These are phyloP conservation scores for Hericium coralloides DNA, from an alignment of 768 basidiomycete species.

Conservation along the genomic window DNA sequence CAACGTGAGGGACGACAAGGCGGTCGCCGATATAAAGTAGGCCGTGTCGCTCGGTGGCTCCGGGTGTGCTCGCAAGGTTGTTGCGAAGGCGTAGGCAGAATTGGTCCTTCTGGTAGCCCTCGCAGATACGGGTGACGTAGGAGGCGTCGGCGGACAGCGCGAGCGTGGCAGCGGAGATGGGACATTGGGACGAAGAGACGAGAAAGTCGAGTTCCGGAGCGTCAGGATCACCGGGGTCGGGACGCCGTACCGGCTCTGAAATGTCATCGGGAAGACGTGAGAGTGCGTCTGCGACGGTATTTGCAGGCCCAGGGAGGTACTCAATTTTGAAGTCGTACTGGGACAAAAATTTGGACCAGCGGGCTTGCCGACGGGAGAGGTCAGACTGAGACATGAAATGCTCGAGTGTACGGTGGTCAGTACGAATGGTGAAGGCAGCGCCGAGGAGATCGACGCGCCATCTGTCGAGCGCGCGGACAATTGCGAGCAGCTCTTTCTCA, in stretches of 20 bases:
- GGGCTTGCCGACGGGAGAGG: slow-evolving; percentile 25
- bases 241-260: slow-evolving; percentile 3
- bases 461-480: not conserved
- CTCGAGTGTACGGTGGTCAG: not conserved
- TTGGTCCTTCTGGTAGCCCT: slow-evolving; percentile 6
- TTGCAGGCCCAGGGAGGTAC: slow-evolving; percentile 28
- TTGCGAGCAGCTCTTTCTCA: not conserved
- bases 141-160: not conserved
- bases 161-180: not conserved
- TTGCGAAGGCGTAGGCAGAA: slow-evolving; percentile 4
- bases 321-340: slow-evolving; percentile 28
- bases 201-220: not conserved
- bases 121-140: not conserved
- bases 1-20: not conserved
- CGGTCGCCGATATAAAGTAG: not conserved
- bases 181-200: not conserved
- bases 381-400: slow-evolving; percentile 23
- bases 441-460: not conserved
- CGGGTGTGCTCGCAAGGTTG: not conserved
- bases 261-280: too few species aligned
- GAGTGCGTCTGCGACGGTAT: slow-evolving; percentile 32
- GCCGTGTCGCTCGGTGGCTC: not conserved
- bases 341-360: slow-evolving; percentile 31
- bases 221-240: not conserved
- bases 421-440: not conserved